These are phyloP conservation scores for Colletotrichum euphorbiae DNA, from an alignment of 2,329 filamentous ascomycete species.

Conservation along the genomic window DNA sequence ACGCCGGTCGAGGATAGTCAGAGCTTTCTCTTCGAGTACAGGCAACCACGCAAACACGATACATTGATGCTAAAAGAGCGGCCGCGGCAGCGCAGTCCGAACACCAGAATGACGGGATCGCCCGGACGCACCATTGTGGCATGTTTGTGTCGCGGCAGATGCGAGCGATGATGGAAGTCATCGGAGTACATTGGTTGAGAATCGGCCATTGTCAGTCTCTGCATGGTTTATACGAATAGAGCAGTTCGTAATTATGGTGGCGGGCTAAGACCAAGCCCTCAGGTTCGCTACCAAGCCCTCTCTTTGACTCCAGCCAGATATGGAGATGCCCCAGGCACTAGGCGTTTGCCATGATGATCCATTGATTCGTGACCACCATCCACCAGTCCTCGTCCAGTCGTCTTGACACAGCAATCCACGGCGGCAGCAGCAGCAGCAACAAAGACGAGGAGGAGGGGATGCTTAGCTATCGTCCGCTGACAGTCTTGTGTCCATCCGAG, in stretches of 20 bases:
- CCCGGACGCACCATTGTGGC: conserved; percentile 24
- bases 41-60: not conserved
- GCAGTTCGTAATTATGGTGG: conserved; percentile 19
- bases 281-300: conserved; percentile 28
- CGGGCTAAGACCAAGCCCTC: conserved; percentile 20
- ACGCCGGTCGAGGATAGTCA: conserved; percentile 12
- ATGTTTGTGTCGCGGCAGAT: conserved; percentile 6
- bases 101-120: conserved; percentile 18
- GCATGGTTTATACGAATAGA: conserved; percentile 6
- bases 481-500: not conserved
- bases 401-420: conserved; percentile 4
- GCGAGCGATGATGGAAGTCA: not conserved
- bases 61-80: not conserved
- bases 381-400: not conserved
- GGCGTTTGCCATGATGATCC: not conserved
- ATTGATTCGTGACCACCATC: not conserved
- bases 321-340: not conserved
- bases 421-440: not conserved
- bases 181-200: not conserved
- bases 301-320: conserved; percentile 1
- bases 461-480: conserved; percentile 15
- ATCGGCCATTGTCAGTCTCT: conserved; percentile 4
- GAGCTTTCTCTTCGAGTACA: conserved; percentile 4
- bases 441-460: not conserved
- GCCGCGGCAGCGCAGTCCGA: conserved; percentile 1